Evolutionary conservation across 2,329 filamentous ascomycete genomes (phyloP).

Genomic region (Stemphylium vesicarium): DNA sequence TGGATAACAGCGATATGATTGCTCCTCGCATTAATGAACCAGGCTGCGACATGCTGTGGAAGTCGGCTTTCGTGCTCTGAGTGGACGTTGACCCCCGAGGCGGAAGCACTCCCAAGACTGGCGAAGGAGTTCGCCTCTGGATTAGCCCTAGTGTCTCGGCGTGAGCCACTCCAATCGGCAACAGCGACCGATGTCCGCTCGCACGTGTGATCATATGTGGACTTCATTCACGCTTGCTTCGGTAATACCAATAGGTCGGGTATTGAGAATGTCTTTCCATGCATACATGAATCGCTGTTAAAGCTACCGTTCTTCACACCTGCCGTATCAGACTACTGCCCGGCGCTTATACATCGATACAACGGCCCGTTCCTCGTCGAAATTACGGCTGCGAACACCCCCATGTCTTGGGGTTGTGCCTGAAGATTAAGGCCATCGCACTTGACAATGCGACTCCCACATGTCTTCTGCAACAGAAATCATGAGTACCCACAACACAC

Average conservation of each 20-base stretch:
- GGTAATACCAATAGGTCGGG: background rate
- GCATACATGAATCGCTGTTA: background rate
- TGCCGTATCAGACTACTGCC: constrained; percentile 4
- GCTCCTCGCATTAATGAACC: constrained; percentile 30
- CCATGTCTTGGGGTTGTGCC: background rate
- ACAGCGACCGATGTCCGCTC: constrained; percentile 16
- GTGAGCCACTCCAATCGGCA: constrained; percentile 25
- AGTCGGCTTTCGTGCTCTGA: constrained; percentile 30
- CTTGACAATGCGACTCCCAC: background rate
- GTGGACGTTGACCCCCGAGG: constrained; percentile 29
- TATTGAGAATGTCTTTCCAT: background rate
- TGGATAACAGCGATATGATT: constrained; percentile 31
- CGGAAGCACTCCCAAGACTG: constrained; percentile 16
- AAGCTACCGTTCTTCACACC: background rate
- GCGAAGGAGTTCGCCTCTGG: constrained; percentile 8
- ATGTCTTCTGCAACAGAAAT: background rate
- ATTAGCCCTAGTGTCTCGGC: constrained; percentile 24
- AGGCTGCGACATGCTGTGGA: constrained; percentile 13
- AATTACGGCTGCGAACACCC: background rate
- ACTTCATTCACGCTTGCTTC: constrained; percentile 17
- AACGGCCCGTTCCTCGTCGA: constrained; percentile 7
- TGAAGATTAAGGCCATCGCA: background rate
- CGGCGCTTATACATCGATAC: background rate
- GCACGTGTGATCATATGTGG: constrained; percentile 23
- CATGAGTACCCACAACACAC: background rate